Conservation (phyloP, 2,329 filamentous ascomycete genomes). For the Ophiostoma himal-ulmi region DNA sequence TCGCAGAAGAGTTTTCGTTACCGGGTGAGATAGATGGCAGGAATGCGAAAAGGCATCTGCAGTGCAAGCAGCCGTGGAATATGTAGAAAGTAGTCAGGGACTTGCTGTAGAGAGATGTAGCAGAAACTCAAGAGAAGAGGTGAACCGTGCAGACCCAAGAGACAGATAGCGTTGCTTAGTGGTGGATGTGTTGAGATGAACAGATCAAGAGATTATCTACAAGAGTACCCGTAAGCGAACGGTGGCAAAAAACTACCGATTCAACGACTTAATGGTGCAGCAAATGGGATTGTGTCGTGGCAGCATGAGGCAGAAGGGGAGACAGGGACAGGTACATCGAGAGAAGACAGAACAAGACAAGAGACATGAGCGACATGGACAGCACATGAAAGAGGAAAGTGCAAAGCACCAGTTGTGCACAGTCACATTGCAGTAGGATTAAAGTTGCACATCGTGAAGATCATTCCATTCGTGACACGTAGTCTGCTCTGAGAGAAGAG, state of each 20-base stretch:
- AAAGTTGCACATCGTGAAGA: conserved; percentile 14
- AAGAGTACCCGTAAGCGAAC: not conserved
- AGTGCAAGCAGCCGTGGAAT: not conserved
- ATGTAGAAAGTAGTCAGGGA: not conserved
- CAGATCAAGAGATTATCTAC: not conserved
- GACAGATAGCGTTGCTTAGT: not conserved
- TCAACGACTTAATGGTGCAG: not conserved
- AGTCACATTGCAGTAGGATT: conserved; percentile 8
- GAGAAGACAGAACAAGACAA: not conserved
- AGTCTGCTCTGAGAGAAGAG: not conserved
- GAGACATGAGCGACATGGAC: not conserved
- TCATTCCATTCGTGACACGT: conserved; percentile 17
- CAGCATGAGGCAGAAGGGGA: not conserved
- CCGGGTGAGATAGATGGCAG: not conserved
- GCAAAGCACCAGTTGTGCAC: not conserved
- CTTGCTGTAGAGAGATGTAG: not conserved
- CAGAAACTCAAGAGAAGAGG: not conserved
- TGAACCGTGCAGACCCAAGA: not conserved
- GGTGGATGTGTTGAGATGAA: not conserved
- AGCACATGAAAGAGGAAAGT: not conserved
- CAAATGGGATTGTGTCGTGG: not conserved
- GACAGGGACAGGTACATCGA: not conserved
- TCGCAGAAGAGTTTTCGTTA: not conserved
- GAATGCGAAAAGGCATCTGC: conserved; percentile 3
- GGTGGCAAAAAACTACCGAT: not conserved